Conservation (phyloP, 2,329 filamentous ascomycete genomes). For the Fusarium metavorans region DNA sequence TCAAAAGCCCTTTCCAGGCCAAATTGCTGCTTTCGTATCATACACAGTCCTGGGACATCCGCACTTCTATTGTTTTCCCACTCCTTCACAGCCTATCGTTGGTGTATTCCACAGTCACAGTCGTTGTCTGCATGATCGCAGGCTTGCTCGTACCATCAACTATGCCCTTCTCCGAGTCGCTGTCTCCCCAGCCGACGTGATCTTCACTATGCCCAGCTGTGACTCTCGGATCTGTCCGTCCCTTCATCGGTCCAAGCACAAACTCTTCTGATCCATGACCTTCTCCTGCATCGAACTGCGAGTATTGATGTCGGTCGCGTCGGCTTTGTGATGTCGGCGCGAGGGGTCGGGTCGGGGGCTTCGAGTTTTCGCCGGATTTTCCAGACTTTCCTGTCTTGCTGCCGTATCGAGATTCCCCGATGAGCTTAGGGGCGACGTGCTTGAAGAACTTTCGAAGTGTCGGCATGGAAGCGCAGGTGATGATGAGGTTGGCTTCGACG, state of each 20-base stretch:
- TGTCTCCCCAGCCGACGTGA: conserved; percentile 30
- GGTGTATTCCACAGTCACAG: conserved; percentile 40
- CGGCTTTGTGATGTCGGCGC: conserved; percentile 23
- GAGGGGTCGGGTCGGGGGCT: conserved; percentile 12
- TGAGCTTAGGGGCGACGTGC: conserved; percentile 50
- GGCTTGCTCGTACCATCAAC: conserved; percentile 16
- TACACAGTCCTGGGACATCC: not conserved
- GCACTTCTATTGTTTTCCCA: not conserved
- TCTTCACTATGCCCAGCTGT: conserved; percentile 28
- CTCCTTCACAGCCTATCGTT: not conserved
- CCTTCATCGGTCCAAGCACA: conserved; percentile 20
- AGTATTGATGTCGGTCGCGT: conserved; percentile 35
- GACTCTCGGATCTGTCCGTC: conserved; percentile 18
- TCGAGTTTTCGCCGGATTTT: conserved; percentile 17
- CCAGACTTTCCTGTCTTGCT: conserved; percentile 37
- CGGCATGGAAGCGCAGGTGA: conserved; percentile 56
- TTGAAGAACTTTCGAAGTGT: conserved; percentile 55
- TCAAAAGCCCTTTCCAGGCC: not conserved
- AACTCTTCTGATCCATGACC: conserved; percentile 9
- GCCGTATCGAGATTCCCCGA: conserved; percentile 44
- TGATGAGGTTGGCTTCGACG: conserved; percentile 55
- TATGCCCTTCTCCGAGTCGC: conserved; percentile 39
- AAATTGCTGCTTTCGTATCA: not conserved
- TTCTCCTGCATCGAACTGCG: conserved; percentile 37
- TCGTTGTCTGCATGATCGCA: conserved; percentile 40